Evolutionary conservation across 73 alveolate species (phyloP), one percentile per base, ranked within the genome.

Genomic region (Breviolum minutum): DNA sequence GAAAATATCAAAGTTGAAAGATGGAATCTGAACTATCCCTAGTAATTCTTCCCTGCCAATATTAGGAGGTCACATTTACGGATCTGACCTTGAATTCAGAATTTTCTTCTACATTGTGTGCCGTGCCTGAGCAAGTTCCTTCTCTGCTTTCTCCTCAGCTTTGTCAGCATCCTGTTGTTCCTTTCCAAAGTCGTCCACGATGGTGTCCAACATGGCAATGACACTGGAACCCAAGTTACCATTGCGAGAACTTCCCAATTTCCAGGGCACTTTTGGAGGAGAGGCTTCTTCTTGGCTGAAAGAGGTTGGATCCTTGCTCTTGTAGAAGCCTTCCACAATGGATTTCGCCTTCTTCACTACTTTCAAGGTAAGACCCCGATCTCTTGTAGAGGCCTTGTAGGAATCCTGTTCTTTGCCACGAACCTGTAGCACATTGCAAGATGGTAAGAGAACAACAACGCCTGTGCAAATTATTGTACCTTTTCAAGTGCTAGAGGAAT

Each of bases 201-300:
- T 87, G 26, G 95, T 66, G 83, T 87, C 95, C 68, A 87, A 74
- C 95, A 87, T 87, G 68, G 95, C 95, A n/a, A 87, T 63, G 95
- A 87, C 95, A 32, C 83, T 63, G 64, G 24, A n/a, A 48, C 95
- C 95, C n/a, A 87, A 82, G 83, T 71, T 71, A 29, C 95, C 95
- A 63, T 87, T 87, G 62, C 95, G 63, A 82, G 95, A 87, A 74
- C 95, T 87, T 63, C 95, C 95, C 84, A 87, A 13, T 10, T 32
- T 63, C 95, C 95, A 87, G 8, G 95, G 27, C 63, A 12, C 27
- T 26, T 29, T 79, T 13, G 61, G 61, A 32, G 87, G 87, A 12
- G 24, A 19, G 6, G 87, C 87, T 9, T 79, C 63, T 22, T 30
- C 87, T 29, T 79, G 64, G 63, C 29, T 32, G 87, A 79, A 32